A percentile compares a stretch with the other conserved stretches of the same genome.
Conservation (phyloP, 768 basidiomycete species). For the Serpula lacrymans region DNA sequence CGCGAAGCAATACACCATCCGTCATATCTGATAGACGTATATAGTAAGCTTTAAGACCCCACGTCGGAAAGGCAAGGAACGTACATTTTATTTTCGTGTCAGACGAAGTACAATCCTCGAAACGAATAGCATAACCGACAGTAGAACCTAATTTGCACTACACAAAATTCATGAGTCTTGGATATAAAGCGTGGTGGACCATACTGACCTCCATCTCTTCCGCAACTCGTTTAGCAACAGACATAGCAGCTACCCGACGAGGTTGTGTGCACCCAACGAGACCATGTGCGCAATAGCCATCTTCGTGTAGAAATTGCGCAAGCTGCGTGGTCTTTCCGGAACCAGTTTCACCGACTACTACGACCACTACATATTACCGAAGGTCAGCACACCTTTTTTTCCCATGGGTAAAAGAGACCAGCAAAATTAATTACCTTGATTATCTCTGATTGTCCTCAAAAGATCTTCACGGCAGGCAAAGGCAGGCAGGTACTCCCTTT, state of each 20-base stretch:
- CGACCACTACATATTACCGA: slow-evolving; percentile 54
- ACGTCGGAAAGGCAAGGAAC: slow-evolving; percentile 22
- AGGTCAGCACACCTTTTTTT: neutral
- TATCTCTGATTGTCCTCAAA: slow-evolving; percentile 84
- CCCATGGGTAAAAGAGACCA: neutral
- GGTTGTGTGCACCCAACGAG: slow-evolving; percentile 98
- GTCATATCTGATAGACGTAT: slow-evolving; percentile 76
- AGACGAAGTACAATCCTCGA: slow-evolving; percentile 93
- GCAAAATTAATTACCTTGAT: slow-evolving; percentile 67
- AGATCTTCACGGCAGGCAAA: slow-evolving; percentile 96
- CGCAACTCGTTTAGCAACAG: slow-evolving; percentile 98
- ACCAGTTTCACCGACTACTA: slow-evolving; percentile 99
- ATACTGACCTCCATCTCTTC: slow-evolving; percentile 93
- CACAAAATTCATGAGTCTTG: neutral
- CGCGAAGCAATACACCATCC: slow-evolving; percentile 96
- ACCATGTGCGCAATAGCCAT: slow-evolving; percentile 88
- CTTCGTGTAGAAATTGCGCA: slow-evolving; percentile 93
- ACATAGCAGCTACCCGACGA: slow-evolving; percentile 98
- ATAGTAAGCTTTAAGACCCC: slow-evolving; percentile 2
- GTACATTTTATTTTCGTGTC: slow-evolving; percentile 97
- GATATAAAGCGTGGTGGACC: slow-evolving; percentile 1
- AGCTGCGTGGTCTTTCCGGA: slow-evolving; percentile 99
- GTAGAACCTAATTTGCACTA: slow-evolving; percentile 86
- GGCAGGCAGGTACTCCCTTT: slow-evolving; percentile 94
- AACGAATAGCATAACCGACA: slow-evolving; percentile 97